Evolutionary conservation across 1,284 basidiomycete species (phyloP), one percentile per base, ranked within the genome.

Genomic region (Irpex sp.): DNA sequence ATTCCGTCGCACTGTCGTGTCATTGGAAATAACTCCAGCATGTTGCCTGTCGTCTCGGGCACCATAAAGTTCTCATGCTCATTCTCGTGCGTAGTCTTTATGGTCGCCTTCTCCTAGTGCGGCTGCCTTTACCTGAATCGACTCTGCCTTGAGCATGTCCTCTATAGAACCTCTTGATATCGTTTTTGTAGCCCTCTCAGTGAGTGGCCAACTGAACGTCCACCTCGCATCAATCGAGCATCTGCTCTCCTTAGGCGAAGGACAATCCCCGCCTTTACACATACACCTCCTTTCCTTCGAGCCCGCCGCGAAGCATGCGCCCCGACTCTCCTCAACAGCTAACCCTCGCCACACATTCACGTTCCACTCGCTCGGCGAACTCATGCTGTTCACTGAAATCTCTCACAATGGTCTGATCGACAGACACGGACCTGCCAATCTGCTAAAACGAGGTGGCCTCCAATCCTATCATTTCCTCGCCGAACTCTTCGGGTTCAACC

Each of bases 201-300:
- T 65, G 7, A 65, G 64, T 60, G 64, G 64, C 7, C 64, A 65
- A 58, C 64, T 65, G n/a, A 65, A 65, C 39, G 49, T 65, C 3
- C 64, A 65, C 35, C 61, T 65, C 5, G 64, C 64, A 13, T 39
- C 64, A 37, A 65, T 65, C 55, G 64, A 65, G 35, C 55, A 62
- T 49, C 62, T 65, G 54, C 64, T 65, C 1, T 53, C 36, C 15
- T 57, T 65, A 1, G 58, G 37, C 1, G 21, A 55, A 0, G 19
- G 11, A 8, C 61, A 60, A 11, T 60, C 54, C 1, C 58, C 64
- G 7, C 64, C 64, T 5, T 60, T 65, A 6, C 53, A 59, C 31
- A 31, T 65, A 1, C 64, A 65, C 33, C 61, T 65, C 37, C 46
- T 65, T 5, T 65, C 64, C n/a, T 65, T 65, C 55, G 61, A 65